phyloP scores from a whole-genome alignment of 768 basidiomycete genomes.

The Mycena latifolia region DNA sequence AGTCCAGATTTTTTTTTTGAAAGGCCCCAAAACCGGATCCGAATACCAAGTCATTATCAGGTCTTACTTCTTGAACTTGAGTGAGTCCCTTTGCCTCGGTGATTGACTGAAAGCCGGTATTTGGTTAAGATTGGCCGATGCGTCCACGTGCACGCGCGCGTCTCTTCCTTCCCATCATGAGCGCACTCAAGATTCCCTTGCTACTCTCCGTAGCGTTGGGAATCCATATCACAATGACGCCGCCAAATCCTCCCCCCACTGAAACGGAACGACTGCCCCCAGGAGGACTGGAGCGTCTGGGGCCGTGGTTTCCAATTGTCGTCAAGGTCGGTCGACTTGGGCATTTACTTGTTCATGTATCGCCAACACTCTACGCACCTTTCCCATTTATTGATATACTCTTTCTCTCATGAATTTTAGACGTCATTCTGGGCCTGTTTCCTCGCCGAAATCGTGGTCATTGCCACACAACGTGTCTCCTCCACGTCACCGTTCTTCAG shows the following conservation, averaged over 20 bases:
- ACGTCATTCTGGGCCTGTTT: conserved; percentile 36
- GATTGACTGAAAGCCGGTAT: too few relatives aligned
- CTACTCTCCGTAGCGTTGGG: conserved; percentile 40
- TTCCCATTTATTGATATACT: neutral
- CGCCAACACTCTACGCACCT: neutral
- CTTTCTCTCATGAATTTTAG: conserved; percentile 28
- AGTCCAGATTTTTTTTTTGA: too few relatives aligned
- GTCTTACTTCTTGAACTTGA: too few relatives aligned
- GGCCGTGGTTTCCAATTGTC: conserved; percentile 25
- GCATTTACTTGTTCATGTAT: conserved; percentile 7
- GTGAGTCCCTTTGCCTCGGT: too few relatives aligned
- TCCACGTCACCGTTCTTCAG: neutral
- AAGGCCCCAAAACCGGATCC: too few relatives aligned
- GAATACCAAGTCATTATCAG: too few relatives aligned
- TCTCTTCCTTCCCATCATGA: conserved; percentile 27
- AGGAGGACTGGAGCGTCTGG: conserved; percentile 33
- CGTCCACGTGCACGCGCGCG: too few relatives aligned
- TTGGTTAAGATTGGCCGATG: too few relatives aligned
- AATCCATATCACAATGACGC: conserved; percentile 41
- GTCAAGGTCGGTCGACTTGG: conserved; percentile 37
- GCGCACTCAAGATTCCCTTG: conserved; percentile 40
- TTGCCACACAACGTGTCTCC: conserved; percentile 31
- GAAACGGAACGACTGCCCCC: conserved; percentile 36
- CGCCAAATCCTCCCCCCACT: conserved; percentile 40
- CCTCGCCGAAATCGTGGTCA: conserved; percentile 37